phyloP scores from a whole-genome alignment of 345 rosid species.

The Physaria fendleri region DNA sequence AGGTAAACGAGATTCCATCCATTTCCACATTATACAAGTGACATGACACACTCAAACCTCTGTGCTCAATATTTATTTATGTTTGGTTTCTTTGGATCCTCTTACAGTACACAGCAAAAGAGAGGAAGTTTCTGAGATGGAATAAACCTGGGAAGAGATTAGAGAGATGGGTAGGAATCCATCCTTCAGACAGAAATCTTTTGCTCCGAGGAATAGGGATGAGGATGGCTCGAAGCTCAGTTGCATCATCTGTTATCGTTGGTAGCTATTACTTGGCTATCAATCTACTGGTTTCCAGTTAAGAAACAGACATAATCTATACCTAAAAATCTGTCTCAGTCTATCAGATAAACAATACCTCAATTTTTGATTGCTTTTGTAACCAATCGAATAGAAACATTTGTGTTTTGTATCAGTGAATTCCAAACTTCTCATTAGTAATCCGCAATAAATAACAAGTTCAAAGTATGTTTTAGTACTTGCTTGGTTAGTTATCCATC shows the following conservation, averaged over 20 bases:
- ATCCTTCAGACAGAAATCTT: constrained; percentile 72
- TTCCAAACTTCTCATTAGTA: no score
- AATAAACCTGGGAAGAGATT: constrained; percentile 69
- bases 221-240: constrained; percentile 65
- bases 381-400: background rate
- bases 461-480: no score
- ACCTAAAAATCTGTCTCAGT: background rate
- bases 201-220: constrained; percentile 60
- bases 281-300: constrained; percentile 33
- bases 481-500: no score
- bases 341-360: background rate
- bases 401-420: no score
- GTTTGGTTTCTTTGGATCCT: background rate
- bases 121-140: constrained; percentile 75
- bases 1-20: constrained; percentile 33
- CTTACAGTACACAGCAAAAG: constrained; percentile 58
- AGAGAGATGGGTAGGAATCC: constrained; percentile 83
- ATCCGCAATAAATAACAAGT: no score
- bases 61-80: background rate
- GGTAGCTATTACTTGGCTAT: constrained; percentile 62
- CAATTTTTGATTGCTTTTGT: background rate
- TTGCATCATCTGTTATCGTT: constrained; percentile 56
- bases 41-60: background rate
- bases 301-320: background rate
- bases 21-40: background rate